A percentile compares a stretch with the other conserved stretches of the same genome.
Conservation (phyloP, 257 asterid genomes). For the Henckelia pumila region DNA sequence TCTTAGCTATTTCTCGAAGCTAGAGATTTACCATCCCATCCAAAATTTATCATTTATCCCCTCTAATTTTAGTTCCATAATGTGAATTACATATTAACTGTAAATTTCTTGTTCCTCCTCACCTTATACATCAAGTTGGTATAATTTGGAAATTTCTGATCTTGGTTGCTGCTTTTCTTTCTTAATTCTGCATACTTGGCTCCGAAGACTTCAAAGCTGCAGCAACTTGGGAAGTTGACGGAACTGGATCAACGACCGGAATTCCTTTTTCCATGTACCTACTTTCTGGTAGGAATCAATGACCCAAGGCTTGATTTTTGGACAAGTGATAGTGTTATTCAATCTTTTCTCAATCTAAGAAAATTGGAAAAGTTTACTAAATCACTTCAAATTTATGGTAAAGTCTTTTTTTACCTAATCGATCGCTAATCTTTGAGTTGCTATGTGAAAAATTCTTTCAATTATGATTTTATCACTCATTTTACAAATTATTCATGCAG, state of each 20-base stretch:
- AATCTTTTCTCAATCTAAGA: conserved; percentile 9
- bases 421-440: neutral
- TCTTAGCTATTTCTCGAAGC: neutral
- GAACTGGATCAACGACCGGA: conserved; percentile 64
- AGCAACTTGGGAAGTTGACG: conserved; percentile 94
- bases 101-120: neutral
- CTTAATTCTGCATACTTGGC: conserved; percentile 24
- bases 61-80: neutral
- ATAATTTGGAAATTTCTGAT: conserved; percentile 15
- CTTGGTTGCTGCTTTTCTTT: conserved; percentile 15
- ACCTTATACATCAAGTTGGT: conserved; percentile 1
- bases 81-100: neutral
- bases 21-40: too few relatives aligned
- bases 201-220: conserved; percentile 58
- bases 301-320: conserved; percentile 1
- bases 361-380: conserved; percentile 17
- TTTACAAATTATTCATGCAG: neutral
- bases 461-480: neutral
- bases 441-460: neutral
- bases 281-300: conserved; percentile 53
- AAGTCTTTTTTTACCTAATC: neutral
- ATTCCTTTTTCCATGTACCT: conserved; percentile 85
- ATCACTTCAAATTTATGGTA: conserved; percentile 6
- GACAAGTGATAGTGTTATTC: neutral
- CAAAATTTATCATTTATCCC: neutral